These are phyloP conservation scores for Paramecium sonneborni DNA, from an alignment of 73 alveolate species.

Conservation along the genomic window DNA sequence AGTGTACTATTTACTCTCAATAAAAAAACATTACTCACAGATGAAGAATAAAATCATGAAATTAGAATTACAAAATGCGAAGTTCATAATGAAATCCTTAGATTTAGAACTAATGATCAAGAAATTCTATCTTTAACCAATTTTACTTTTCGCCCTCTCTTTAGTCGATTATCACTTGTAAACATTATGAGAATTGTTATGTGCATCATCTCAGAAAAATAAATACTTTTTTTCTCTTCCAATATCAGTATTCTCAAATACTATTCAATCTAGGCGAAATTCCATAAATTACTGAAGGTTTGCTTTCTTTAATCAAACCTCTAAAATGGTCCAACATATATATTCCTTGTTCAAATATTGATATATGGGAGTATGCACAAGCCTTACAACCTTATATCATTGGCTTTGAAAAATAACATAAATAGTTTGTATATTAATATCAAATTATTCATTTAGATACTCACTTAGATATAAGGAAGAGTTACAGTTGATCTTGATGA, in stretches of 20 bases:
- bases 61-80: slow-evolving; percentile 33
- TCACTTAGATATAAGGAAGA: not conserved
- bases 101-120: slow-evolving; percentile 36
- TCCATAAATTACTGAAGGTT: slow-evolving; percentile 11
- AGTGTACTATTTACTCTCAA: not conserved
- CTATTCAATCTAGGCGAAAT: not conserved
- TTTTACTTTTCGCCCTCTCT: slow-evolving; percentile 30
- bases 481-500: slow-evolving; percentile 27
- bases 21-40: not conserved
- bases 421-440: not conserved
- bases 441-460: not conserved
- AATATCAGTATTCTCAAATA: not conserved
- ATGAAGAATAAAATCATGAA: not conserved
- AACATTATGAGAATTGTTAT: slow-evolving; percentile 48
- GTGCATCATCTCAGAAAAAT: slow-evolving; percentile 23
- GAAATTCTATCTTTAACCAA: not conserved
- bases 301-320: slow-evolving; percentile 26
- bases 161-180: slow-evolving; percentile 23
- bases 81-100: not conserved
- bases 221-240: slow-evolving; percentile 39
- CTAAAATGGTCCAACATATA: slow-evolving; percentile 31
- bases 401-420: slow-evolving; percentile 39
- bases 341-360: slow-evolving; percentile 40
- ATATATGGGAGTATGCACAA: slow-evolving; percentile 11
- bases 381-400: slow-evolving; percentile 41